Evolutionary conservation across 2,329 filamentous ascomycete species (phyloP).

Genomic region (Ophiostoma montium): DNA sequence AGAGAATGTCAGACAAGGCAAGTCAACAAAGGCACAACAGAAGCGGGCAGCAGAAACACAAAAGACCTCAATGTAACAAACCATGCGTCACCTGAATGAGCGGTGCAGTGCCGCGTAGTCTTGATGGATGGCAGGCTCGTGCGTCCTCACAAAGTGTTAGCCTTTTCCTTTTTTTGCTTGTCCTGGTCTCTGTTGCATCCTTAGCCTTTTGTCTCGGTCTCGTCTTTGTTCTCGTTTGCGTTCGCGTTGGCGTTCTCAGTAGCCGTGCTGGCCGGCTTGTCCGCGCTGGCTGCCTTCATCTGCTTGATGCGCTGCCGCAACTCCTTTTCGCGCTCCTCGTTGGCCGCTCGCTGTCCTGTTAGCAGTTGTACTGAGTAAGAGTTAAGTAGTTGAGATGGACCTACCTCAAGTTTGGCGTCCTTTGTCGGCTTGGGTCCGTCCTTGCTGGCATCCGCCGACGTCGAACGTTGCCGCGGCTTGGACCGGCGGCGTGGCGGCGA

Average conservation of each 20-base stretch:
- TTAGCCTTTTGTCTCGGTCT: background rate
- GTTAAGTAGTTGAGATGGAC: background rate
- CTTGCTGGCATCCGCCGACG: constrained; percentile 42
- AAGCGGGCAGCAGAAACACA: background rate
- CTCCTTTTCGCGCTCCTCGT: constrained; percentile 33
- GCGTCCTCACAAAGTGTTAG: background rate
- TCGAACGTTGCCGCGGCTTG: constrained; percentile 26
- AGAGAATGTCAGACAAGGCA: no score
- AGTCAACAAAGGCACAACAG: background rate
- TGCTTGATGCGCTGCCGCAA: constrained; percentile 40
- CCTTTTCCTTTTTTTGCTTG: background rate
- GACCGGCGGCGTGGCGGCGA: background rate
- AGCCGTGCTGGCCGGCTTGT: no score
- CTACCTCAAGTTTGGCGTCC: background rate
- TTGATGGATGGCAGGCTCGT: background rate
- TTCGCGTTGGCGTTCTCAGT: background rate
- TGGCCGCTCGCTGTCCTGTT: constrained; percentile 25
- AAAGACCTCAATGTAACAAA: background rate
- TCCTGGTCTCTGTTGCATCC: no score
- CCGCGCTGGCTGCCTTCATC: constrained; percentile 17
- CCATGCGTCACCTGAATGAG: background rate
- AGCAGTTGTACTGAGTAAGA: background rate
- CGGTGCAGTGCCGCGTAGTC: background rate
- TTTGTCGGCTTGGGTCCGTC: constrained; percentile 22
- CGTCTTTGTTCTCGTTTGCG: no score